Base-by-base conservation (phyloP, 2,329 filamentous ascomycete genomes). In the Trichoderma guizhouense region DNA sequence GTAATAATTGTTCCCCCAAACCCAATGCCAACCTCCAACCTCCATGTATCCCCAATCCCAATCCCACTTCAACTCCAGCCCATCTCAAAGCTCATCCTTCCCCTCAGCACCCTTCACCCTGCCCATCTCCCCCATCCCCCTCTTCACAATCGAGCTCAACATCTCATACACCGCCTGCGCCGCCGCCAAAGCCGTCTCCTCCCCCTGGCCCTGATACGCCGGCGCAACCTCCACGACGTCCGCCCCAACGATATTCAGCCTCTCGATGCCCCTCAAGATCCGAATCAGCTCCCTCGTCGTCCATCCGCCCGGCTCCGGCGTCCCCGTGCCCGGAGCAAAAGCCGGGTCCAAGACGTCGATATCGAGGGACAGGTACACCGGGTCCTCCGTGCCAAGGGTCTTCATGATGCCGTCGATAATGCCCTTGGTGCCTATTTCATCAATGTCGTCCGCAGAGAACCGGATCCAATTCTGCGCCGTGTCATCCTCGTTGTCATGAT, bases 251-350 rank as follows among this genome's bases (percentile, higher is more conserved):
- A 97, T 83, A 78, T 97, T 97, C 79, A 97, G 80, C 0, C 85
- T 88, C 83, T 97, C 94, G 55, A 97, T 88, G 0, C 93, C 94
- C 36, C 94, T 86, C 79, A 97, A 82, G 72, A 97, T 93, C 14
- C 92, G 86, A 74, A 97, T 95, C 76, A 97, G 85, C 84, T 97
- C 95, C 66, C 94, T 86, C 24, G 92, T 97, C 7, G 93, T 96
- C 94, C 94, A 97, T 47, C 94, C 94, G 71, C 95, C 94, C 0
- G 94, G 92, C 83, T 97, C 94, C 0, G 94, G 94, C 0, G 95
- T 97, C 1, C 94, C 94, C 0, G 94, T 97, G 3, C 92, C 93
- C 0, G 93, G 93, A 2, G 82, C 82, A 71, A 83, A 82, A 7
- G 81, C 82, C 0, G 94, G 94, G 79, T 97, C 94, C 4, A 97